Base-by-base conservation (phyloP, 2,329 filamentous ascomycete genomes). In the Ophiostoma sp. region DNA sequence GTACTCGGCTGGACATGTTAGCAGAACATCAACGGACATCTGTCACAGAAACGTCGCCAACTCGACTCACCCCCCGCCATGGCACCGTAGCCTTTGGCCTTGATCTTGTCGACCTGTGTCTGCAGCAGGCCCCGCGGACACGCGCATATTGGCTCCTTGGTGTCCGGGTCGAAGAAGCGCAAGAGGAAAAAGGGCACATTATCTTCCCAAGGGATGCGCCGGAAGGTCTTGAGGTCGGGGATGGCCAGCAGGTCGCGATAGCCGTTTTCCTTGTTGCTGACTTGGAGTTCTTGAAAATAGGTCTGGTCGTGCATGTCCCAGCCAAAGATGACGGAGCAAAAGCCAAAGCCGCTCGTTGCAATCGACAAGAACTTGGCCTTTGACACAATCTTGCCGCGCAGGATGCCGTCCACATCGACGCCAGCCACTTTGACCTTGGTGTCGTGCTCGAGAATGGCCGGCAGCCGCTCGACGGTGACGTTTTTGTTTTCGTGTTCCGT, bases 241-340 rank as follows among this genome's bases (percentile, higher is more conserved):
- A 95, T 85, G 17, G 95, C 94, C 69, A 97, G 87, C 59, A 97
- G 84, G 81, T 97, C 95, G 76, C 91, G 89, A 82, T 97, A 97
- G 59, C 94, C 94, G 80, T 97, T 97, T 79, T 93, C 91, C 77
- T 93, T 92, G 83, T 97, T 97, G 83, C 93, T 96, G 81, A 97
- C 92, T 79, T 89, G 88, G 76, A 97, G 88, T 83, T 97, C 94
- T 78, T 88, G 90, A 81, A 93, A 91, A 82, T 97, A 98, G 12
- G 93, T 97, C 84, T 90, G 87, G 80, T 98, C 95, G 82, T 98
- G 94, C 93, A 97, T 97, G 82, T 98, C 94, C 95, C 95, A 97
- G 80, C 95, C 94, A 79, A 97, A 97, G 76, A 97, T 90, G 77
- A 97, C 94, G 25, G 93, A 96, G 85, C 95, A 97, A 86, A 97